Percentiles rank a stretch among this genome's conserved stretches.
Conservation (phyloP, 768 basidiomycete species). For the Brasilioporus rufonigricans region DNA sequence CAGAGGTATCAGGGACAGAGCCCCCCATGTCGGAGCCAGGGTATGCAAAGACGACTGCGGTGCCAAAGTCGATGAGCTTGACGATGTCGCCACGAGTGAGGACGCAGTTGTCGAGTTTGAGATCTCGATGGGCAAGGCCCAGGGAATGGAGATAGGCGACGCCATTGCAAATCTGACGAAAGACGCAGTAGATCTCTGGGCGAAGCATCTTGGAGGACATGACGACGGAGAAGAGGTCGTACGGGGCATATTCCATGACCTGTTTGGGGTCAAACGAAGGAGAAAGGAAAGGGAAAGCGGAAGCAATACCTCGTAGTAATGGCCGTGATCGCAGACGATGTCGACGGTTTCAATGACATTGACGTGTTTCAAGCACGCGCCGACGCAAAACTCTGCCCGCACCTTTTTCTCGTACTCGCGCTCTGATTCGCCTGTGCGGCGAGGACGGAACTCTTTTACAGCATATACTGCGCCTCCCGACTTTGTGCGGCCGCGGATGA, state of each 20-base stretch:
- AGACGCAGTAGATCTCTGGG: slow-evolving; percentile 98
- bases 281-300: neutral
- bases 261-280: slow-evolving; percentile 31
- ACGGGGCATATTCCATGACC: slow-evolving; percentile 99
- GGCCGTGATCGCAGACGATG: slow-evolving; percentile 96
- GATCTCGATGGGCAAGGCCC: slow-evolving; percentile 96
- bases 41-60: slow-evolving; percentile 99
- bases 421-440: slow-evolving; percentile 83
- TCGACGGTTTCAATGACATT: slow-evolving; percentile 99
- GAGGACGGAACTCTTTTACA: slow-evolving; percentile 96
- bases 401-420: slow-evolving; percentile 99
- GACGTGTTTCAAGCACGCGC: slow-evolving; percentile 87
- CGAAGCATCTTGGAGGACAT: slow-evolving; percentile 99
- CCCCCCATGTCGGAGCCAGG: slow-evolving; percentile 74
- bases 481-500: slow-evolving; percentile 86
- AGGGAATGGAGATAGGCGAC: slow-evolving; percentile 97
- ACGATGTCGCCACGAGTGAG: slow-evolving; percentile 95
- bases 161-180: slow-evolving; percentile 97
- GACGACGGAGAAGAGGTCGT: slow-evolving; percentile 97
- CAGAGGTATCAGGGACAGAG: slow-evolving; percentile 25
- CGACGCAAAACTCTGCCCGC: slow-evolving; percentile 98
- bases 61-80: slow-evolving; percentile 99
- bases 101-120: slow-evolving; percentile 99
- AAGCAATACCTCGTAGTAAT: slow-evolving; percentile 87
- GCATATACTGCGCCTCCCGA: slow-evolving; percentile 85